Percentiles rank a stretch among this genome's conserved stretches.
phyloP scores from a whole-genome alignment of 306 rosid species.

The Vicia sativa region DNA sequence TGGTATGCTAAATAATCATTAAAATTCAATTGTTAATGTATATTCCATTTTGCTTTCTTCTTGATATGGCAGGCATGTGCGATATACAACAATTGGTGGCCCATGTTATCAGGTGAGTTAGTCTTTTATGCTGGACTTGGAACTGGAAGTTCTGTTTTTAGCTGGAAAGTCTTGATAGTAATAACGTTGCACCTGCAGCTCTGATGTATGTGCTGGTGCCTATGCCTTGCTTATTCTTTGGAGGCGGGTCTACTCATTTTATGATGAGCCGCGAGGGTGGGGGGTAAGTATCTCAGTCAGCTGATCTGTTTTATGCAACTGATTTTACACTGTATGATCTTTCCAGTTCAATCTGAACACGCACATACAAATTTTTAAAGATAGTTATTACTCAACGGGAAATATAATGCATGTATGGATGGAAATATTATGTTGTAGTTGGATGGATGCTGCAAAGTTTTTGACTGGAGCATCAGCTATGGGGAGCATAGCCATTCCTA shows the following conservation, averaged over 20 bases:
- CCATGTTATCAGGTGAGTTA: slow-evolving; percentile 83
- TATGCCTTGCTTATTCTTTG: slow-evolving; percentile 98
- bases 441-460: slow-evolving; percentile 96
- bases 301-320: slow-evolving; percentile 14
- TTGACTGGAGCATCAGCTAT: slow-evolving; percentile 90
- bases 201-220: slow-evolving; percentile 90
- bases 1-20: slow-evolving; percentile 5
- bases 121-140: slow-evolving; percentile 26
- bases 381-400: background rate
- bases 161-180: slow-evolving; percentile 17
- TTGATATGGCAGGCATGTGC: slow-evolving; percentile 80
- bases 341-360: slow-evolving; percentile 12
- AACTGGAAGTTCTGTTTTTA: slow-evolving; percentile 25
- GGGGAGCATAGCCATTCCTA: slow-evolving; percentile 94
- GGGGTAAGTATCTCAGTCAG: slow-evolving; percentile 43
- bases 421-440: slow-evolving; percentile 58
- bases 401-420: slow-evolving; percentile 14
- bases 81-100: slow-evolving; percentile 97
- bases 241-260: slow-evolving; percentile 88
- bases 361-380: background rate
- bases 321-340: slow-evolving; percentile 8
- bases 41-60: slow-evolving; percentile 22
- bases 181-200: slow-evolving; percentile 57
- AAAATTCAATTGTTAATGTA: slow-evolving; percentile 23
- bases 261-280: slow-evolving; percentile 74